Evolutionary conservation across 306 rosid genomes (phyloP).

Genomic region (Inga laurina): DNA sequence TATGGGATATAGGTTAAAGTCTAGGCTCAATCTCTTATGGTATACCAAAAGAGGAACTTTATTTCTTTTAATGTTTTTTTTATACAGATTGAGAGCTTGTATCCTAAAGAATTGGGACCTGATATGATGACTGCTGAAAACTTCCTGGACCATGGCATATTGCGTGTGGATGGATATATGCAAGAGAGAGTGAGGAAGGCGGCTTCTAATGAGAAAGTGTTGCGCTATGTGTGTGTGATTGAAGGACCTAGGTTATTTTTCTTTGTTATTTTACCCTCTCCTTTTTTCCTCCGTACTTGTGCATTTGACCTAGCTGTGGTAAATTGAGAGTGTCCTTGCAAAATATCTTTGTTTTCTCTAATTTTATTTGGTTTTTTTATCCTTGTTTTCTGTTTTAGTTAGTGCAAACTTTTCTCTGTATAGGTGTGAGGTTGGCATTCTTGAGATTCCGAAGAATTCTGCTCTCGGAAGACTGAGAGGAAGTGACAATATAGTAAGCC

Average conservation of each 20-base stretch:
- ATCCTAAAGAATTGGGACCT: conserved; percentile 86
- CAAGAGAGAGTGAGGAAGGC: conserved; percentile 86
- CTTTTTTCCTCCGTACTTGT: conserved; percentile 26
- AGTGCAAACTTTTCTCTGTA: conserved; percentile 5
- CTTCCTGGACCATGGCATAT: conserved; percentile 64
- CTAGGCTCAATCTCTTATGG: background rate
- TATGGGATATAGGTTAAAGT: background rate
- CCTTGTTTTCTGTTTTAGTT: conserved; percentile 1
- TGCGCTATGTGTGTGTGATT: conserved; percentile 84
- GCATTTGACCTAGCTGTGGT: conserved; percentile 25
- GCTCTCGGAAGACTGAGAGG: conserved; percentile 90
- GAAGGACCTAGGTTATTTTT: conserved; percentile 61
- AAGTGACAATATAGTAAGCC: conserved; percentile 91
- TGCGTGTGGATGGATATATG: conserved; percentile 60
- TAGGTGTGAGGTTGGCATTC: conserved; percentile 91
- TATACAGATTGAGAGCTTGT: conserved; percentile 85
- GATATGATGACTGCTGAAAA: conserved; percentile 67
- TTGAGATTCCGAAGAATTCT: conserved; percentile 78
- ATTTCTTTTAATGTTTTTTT: background rate
- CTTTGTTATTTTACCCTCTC: background rate
- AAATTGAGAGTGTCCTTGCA: background rate
- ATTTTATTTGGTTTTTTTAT: conserved; percentile 7
- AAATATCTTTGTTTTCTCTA: background rate
- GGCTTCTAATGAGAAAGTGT: conserved; percentile 71
- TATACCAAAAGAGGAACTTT: background rate